These are phyloP conservation scores for Saussurea involucrata DNA, from an alignment of 129 eudicot species.

Conservation along the genomic window DNA sequence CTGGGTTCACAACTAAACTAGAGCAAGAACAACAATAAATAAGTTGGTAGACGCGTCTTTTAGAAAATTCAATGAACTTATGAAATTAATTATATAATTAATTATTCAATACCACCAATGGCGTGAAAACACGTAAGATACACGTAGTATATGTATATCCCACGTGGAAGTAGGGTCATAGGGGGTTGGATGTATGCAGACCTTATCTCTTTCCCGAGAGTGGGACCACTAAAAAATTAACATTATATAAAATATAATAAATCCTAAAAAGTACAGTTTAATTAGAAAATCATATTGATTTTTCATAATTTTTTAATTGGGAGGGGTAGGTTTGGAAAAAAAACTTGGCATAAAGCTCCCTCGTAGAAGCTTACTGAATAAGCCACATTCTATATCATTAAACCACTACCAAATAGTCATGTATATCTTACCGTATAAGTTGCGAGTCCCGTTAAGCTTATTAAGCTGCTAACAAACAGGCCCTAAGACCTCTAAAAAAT, in stretches of 20 bases:
- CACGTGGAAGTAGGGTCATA: not conserved
- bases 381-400: too few relatives aligned
- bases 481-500: too few relatives aligned
- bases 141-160: too few relatives aligned
- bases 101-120: not conserved
- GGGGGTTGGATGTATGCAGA: not conserved
- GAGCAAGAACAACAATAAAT: not conserved
- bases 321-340: not conserved
- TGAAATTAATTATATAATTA: not conserved
- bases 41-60: not conserved
- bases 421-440: not conserved
- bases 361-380: not conserved
- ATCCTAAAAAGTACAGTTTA: not conserved
- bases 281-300: not conserved
- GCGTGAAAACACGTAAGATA: not conserved
- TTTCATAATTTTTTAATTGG: too few relatives aligned
- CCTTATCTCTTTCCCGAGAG: not conserved
- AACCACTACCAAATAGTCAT: not conserved
- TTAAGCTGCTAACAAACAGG: too few relatives aligned
- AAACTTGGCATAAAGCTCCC: not conserved
- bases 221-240: not conserved
- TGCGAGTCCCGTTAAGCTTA: not conserved
- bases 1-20: not conserved
- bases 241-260: not conserved
- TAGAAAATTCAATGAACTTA: not conserved